phyloP scores from a whole-genome alignment of 305 asterid genomes.

The Rubia occidens region DNA sequence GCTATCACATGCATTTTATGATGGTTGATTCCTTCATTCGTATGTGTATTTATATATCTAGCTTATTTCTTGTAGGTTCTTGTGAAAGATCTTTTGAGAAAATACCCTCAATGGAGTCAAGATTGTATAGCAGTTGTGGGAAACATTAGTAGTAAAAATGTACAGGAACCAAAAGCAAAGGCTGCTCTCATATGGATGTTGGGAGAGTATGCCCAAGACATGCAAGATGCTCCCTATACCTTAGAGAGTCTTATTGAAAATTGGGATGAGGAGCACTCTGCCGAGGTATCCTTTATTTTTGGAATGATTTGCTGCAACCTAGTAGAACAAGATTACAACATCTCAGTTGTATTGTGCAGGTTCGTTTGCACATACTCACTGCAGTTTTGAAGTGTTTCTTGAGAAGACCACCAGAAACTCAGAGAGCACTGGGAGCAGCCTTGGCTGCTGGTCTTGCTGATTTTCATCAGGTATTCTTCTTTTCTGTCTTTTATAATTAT shows the following conservation, averaged over 20 bases:
- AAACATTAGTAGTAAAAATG: slow-evolving; percentile 89
- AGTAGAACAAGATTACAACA: not conserved
- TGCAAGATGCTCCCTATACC: slow-evolving; percentile 94
- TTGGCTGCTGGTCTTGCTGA: slow-evolving; percentile 94
- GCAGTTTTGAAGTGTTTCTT: slow-evolving; percentile 91
- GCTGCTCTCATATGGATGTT: slow-evolving; percentile 99
- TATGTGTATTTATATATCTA: slow-evolving; percentile 1
- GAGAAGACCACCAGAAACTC: slow-evolving; percentile 93
- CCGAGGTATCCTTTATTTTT: slow-evolving; percentile 52
- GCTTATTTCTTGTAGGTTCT: slow-evolving; percentile 49
- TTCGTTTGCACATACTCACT: slow-evolving; percentile 90
- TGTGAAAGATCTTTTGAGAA: slow-evolving; percentile 95
- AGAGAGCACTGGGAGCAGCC: slow-evolving; percentile 79
- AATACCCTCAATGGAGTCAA: slow-evolving; percentile 99
- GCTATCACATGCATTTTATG: not conserved
- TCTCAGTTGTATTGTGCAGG: slow-evolving; percentile 42
- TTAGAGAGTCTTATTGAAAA: slow-evolving; percentile 78
- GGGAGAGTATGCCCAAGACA: slow-evolving; percentile 97
- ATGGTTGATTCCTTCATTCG: not conserved
- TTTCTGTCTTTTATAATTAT: not conserved
- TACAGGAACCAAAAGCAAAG: slow-evolving; percentile 97
- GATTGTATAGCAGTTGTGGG: slow-evolving; percentile 99
- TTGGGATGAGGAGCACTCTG: slow-evolving; percentile 95
- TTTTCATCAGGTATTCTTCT: slow-evolving; percentile 76
- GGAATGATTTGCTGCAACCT: not conserved